Base-by-base conservation (phyloP, 2,329 filamentous ascomycete genomes). In the Xylariaceae sp. region DNA sequence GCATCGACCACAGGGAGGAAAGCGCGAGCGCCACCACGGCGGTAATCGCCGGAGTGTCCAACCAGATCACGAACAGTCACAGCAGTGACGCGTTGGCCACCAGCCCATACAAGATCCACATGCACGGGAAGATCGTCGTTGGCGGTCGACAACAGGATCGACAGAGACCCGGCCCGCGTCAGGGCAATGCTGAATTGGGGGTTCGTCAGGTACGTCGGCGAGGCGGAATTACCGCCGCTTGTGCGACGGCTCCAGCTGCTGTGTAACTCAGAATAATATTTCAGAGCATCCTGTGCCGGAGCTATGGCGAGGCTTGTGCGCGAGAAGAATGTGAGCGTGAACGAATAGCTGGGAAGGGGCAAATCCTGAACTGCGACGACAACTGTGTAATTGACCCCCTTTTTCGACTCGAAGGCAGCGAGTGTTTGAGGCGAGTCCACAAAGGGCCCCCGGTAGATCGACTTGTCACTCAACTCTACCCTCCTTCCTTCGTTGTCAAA, bases 401-500 rank as follows among this genome's bases (percentile, higher is more conserved):
- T 66, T 18, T 67, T 67, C 3, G 72, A 76, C 27, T 88, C 80
- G 53, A 95, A 78, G 50, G 87, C 85, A 40, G 95, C 82, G 7
- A 99, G 80, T 0, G 89, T 95, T 66, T 97, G 95, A 1, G 90
- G 90, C 2, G 91, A 95, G 68, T 96, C 92, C 32, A 97, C 90
- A 55, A 89, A 96, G n/a, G 89, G 88, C 0, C 87, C 87, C 33
- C 86, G 83, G 59, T 89, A 83, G 0, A 88, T 67, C 19, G 84
- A 80, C 6, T 82, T 82, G 48, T 92, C 88, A 46, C 82, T 83
- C 12, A 94, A 75, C 57, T 89, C 85, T 0, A 96, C 83, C 43
- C 84, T 80, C 33, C 82, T 75, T 2, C 92, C 91, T 36, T 77
- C 66, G 30, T 82, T 81, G 15, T 86, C 77, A 65, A 92, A 96